phyloP scores from a whole-genome alignment of 2,329 filamentous ascomycete genomes.

The Chrysosphaeria jannelii region DNA sequence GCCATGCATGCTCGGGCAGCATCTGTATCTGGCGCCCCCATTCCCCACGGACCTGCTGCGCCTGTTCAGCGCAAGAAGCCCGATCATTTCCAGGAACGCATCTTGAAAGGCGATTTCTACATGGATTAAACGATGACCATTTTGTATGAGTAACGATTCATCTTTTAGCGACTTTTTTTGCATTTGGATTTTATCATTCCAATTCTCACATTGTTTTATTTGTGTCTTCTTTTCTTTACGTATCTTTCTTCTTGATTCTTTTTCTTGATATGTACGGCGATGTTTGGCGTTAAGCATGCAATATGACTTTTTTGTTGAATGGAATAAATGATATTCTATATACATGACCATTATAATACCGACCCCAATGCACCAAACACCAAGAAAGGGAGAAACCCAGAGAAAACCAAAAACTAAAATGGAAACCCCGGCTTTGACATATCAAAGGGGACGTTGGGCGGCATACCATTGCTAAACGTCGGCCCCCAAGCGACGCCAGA shows the following conservation, averaged over 20 bases:
- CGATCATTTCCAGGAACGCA: slow-evolving; percentile 87
- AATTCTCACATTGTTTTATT: background rate
- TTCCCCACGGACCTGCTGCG: slow-evolving; percentile 22
- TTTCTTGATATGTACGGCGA: background rate
- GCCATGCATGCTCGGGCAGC: slow-evolving; percentile 31
- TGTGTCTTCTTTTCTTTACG: background rate
- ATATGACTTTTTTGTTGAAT: too few species aligned
- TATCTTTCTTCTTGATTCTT: too few species aligned
- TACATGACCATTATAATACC: too few species aligned
- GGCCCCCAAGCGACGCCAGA: slow-evolving; percentile 1
- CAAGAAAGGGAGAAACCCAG: background rate
- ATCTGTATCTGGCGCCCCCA: slow-evolving; percentile 36
- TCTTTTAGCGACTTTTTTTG: background rate
- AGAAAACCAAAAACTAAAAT: slow-evolving; percentile 1
- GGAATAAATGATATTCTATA: too few species aligned
- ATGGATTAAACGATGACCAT: slow-evolving; percentile 42
- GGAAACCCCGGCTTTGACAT: slow-evolving; percentile 4
- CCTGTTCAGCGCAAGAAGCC: slow-evolving; percentile 32
- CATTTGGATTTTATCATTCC: background rate
- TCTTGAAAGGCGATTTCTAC: slow-evolving; percentile 91
- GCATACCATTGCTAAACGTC: slow-evolving; percentile 8
- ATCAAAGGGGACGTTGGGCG: slow-evolving; percentile 10
- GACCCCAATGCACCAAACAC: too few species aligned
- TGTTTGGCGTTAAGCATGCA: background rate
- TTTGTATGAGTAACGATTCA: background rate